These are phyloP conservation scores for Chrysosporium keratinophilum DNA, from an alignment of 2,329 filamentous ascomycete genomes.

Conservation along the genomic window DNA sequence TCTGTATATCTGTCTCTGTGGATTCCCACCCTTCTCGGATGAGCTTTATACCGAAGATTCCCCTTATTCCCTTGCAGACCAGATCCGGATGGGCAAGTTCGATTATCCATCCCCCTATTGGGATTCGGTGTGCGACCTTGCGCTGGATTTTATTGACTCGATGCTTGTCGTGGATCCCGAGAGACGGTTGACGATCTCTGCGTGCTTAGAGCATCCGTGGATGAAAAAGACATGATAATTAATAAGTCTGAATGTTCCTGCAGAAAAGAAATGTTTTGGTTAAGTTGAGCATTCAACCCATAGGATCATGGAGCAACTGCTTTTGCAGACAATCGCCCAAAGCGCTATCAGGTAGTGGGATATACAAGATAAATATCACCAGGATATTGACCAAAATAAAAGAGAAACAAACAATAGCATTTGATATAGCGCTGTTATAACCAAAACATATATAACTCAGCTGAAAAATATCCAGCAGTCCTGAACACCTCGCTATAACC, in stretches of 20 bases:
- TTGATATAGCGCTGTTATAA: too few species aligned
- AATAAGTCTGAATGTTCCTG: too few species aligned
- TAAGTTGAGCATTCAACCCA: too few species aligned
- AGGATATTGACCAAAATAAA: too few species aligned
- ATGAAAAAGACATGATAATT: constrained; percentile 39
- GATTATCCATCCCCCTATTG: constrained; percentile 96
- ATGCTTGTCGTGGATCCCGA: constrained; percentile 87
- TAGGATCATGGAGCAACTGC: too few species aligned
- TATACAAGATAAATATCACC: too few species aligned
- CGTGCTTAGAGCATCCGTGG: constrained; percentile 88
- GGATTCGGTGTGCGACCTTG: constrained; percentile 77
- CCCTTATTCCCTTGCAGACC: constrained; percentile 74
- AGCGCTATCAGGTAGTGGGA: too few species aligned
- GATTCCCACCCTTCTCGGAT: constrained; percentile 92
- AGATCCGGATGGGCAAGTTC: constrained; percentile 79
- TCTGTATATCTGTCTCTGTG: constrained; percentile 90
- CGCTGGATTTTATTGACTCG: constrained; percentile 80
- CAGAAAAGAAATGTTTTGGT: too few species aligned
- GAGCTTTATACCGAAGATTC: constrained; percentile 66
- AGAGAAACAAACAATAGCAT: too few species aligned
- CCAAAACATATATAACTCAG: not conserved
- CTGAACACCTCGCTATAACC: not conserved
- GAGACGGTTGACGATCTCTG: constrained; percentile 73
- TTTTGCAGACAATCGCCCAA: too few species aligned
- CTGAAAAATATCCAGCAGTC: not conserved